Evolutionary conservation across 202 grass and related monocot genomes (phyloP), one percentile per base, ranked within the genome.

Genomic region (Setaria viridis): DNA sequence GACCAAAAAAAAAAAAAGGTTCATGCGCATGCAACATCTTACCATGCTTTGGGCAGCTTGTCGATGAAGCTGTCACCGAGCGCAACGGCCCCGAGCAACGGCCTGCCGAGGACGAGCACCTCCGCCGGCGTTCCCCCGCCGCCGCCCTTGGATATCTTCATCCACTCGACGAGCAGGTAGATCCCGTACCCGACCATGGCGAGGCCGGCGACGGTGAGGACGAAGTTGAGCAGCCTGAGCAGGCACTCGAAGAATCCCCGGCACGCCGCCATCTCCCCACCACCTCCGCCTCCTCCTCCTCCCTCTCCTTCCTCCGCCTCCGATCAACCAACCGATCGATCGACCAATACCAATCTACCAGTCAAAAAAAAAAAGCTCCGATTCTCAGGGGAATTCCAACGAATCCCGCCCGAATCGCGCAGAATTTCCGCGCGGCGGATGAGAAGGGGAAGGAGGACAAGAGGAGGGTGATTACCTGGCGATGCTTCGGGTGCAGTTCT

Each of bases 11-110:
- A 71, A 82, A 70, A 48, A 53, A 45, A 1, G 50, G 32, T 56
- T 5, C 51, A 81, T 56, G 39, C 5, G 3, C 2, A 62, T 6
- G 64, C 8, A 56, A 71, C 41, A 57, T 13, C 85, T 54, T 80
- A 98, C 95, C 95, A 98, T 86, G 95, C 95, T 94, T 91, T 95
- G 14, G 95, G 95, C 11, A 98, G 91, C n/a, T 94, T 50, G 71
- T 94, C 91, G 35, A 98, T 73, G 78, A 98, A 79, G 82, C 81
- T 70, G 39, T 93, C 93, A 25, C 88, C 89, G 29, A 95, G 78
- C 49, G 84, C 57, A 14, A 94, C 84, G n/a, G 81, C 87, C 14
- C 78, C 80, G 72, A 98, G 88, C 89, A 98, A 88, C 29, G 91
- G 95, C n/a, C 93, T 89, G 74, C 84, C 89, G 42, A 94, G 78